Base-by-base conservation (phyloP, 331 rosid genomes). In the Malus hybrid region DNA sequence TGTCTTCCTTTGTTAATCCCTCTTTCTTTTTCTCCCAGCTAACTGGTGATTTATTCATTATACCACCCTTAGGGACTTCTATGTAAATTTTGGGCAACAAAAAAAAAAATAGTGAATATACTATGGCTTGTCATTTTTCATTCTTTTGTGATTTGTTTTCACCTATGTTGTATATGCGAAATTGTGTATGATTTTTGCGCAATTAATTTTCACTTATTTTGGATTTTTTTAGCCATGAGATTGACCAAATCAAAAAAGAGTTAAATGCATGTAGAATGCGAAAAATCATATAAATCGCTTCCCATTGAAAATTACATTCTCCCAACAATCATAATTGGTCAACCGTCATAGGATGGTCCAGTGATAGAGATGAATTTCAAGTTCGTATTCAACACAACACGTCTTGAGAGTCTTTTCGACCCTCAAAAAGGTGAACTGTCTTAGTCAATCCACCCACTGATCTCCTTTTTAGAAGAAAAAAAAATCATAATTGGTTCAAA, bases 91-190 rank as follows among this genome's bases (percentile, higher is more conserved):
- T 82, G 72, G 71, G 83, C 63, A 82, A 79, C 74, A 39, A 70
- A 74, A 70, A 74, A 76, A 16, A 69, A 79, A 81, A 83, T 85
- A 91, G 89, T 84, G 89, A 85, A 89, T 89, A 85, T 85, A 83
- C 76, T 77, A 64, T 53, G 76, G 86, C 69, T 80, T 84, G 80
- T 81, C 36, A 10, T 78, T 78, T 72, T 73, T 72, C 16, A 28
- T 48, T 78, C 34, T 66, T 63, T 33, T 55, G 68, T 60, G 29
- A 22, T 42, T 26, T 53, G 20, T 63, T 58, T 28, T 18, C 4
- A 3, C 5, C 48, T 42, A 42, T 11, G 14, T 42, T 42, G 48
- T 42, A 42, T 42, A 42, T 42, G 57, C 10, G 7, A 16, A 52
- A 52, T 16, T 52, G 57, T 16, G 57, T 50, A 6, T 52, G 8